Conservation (phyloP, 2,329 filamentous ascomycete genomes). For the Xylaria sp. region DNA sequence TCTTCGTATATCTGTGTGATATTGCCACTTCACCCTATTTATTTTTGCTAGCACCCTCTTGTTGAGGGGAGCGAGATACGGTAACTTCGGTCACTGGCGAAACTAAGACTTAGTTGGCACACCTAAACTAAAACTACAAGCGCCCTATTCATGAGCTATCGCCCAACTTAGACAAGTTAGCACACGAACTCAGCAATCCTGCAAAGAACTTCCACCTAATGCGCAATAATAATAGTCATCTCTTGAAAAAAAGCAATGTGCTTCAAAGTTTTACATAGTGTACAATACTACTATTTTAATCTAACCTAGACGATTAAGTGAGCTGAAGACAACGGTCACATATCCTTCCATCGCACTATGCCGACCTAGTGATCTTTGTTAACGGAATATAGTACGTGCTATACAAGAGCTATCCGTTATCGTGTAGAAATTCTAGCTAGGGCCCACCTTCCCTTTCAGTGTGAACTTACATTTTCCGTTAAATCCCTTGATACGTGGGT, state of each 20-base stretch:
- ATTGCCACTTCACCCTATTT: too few species aligned
- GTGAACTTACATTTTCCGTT: background rate
- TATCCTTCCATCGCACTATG: background rate
- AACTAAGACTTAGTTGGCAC: too few species aligned
- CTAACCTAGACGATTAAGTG: background rate
- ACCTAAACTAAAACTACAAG: too few species aligned
- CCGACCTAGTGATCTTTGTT: background rate
- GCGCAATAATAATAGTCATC: background rate
- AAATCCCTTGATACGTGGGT: background rate
- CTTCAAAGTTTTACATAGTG: background rate
- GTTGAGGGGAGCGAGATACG: too few species aligned
- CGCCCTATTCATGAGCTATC: too few species aligned
- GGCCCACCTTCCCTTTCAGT: background rate
- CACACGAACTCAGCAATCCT: too few species aligned
- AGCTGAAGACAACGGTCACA: background rate
- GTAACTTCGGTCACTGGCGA: too few species aligned
- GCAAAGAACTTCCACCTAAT: too few species aligned
- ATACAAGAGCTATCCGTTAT: background rate
- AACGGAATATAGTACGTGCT: background rate
- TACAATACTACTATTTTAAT: background rate
- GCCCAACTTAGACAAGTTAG: too few species aligned
- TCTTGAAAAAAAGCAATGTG: background rate
- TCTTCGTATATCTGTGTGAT: too few species aligned
- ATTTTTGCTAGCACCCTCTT: too few species aligned
- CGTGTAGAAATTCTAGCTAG: background rate